Evolutionary conservation across 306 rosid species (phyloP).

Genomic region (Citrullus amarus): DNA sequence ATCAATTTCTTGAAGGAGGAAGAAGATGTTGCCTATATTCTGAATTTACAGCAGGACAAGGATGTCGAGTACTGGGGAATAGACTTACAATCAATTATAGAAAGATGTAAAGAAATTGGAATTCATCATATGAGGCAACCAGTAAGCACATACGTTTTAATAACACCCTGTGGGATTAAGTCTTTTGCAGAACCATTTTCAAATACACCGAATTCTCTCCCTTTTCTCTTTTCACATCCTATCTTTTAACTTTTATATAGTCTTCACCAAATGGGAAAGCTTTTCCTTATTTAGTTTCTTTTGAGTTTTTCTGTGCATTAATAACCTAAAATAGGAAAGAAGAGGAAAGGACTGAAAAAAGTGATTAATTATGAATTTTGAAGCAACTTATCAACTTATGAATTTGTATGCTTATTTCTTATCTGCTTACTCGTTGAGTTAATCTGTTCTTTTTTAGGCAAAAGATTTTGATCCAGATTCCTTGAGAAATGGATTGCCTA

Average conservation of each 20-base stretch:
- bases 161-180: background rate
- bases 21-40: constrained; percentile 75
- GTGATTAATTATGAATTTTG: background rate
- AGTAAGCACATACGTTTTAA: constrained; percentile 23
- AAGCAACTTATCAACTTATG: background rate
- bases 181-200: background rate
- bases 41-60: constrained; percentile 85
- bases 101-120: constrained; percentile 43
- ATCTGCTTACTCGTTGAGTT: background rate
- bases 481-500: constrained; percentile 56
- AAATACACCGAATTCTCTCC: background rate
- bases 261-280: background rate
- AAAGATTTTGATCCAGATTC: constrained; percentile 87
- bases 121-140: constrained; percentile 77
- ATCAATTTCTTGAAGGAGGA: constrained; percentile 55
- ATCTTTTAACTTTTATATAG: background rate
- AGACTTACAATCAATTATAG: constrained; percentile 46
- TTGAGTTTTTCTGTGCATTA: background rate
- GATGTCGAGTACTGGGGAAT: constrained; percentile 84
- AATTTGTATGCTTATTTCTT: background rate
- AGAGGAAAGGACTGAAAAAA: background rate
- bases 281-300: background rate
- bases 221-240: background rate
- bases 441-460: constrained; percentile 35
- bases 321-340: background rate